These are phyloP conservation scores for Dipodascus geniculatus DNA, from an alignment of 805 yeast genomes.

Conservation along the genomic window DNA sequence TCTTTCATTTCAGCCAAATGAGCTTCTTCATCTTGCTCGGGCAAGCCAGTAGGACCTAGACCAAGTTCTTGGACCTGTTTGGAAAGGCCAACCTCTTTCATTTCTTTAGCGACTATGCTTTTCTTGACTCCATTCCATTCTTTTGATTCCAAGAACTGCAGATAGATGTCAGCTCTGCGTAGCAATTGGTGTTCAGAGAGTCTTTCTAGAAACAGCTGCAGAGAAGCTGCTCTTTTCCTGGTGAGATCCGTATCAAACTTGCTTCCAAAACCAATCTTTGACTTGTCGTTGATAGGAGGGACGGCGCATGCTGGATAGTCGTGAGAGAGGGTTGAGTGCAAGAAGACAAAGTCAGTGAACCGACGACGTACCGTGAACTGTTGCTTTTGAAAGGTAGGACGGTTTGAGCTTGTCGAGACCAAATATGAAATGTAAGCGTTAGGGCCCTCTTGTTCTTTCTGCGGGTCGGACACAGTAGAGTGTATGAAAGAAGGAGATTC, in stretches of 20 bases:
- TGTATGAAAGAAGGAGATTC: neutral
- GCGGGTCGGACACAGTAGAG: constrained; percentile 43
- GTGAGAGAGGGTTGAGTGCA: constrained; percentile 59
- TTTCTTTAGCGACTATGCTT: neutral
- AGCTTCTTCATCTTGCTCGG: constrained; percentile 48
- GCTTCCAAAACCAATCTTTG: constrained; percentile 88
- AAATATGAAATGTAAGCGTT: constrained; percentile 69
- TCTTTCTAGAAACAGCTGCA: constrained; percentile 63
- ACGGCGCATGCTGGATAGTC: constrained; percentile 80
- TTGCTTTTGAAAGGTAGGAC: constrained; percentile 40
- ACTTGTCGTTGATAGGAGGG: constrained; percentile 91
- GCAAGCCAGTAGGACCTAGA: constrained; percentile 68
- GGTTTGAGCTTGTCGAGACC: constrained; percentile 51
- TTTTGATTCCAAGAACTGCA: constrained; percentile 56
- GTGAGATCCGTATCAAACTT: constrained; percentile 81
- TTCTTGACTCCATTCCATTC: constrained; percentile 58
- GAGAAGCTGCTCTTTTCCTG: constrained; percentile 63
- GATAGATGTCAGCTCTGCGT: constrained; percentile 56
- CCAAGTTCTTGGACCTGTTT: constrained; percentile 27
- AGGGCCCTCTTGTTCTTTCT: constrained; percentile 54
- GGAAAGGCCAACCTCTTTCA: constrained; percentile 3
- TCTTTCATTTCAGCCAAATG: constrained; percentile 70
- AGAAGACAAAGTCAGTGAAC: constrained; percentile 74
- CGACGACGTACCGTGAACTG: constrained; percentile 57
- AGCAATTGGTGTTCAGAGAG: constrained; percentile 63